A percentile compares a stretch with the other conserved stretches of the same genome.
These are phyloP conservation scores for Cyclotella baltica DNA, from an alignment of 108 stramenopile genomes.

Conservation along the genomic window DNA sequence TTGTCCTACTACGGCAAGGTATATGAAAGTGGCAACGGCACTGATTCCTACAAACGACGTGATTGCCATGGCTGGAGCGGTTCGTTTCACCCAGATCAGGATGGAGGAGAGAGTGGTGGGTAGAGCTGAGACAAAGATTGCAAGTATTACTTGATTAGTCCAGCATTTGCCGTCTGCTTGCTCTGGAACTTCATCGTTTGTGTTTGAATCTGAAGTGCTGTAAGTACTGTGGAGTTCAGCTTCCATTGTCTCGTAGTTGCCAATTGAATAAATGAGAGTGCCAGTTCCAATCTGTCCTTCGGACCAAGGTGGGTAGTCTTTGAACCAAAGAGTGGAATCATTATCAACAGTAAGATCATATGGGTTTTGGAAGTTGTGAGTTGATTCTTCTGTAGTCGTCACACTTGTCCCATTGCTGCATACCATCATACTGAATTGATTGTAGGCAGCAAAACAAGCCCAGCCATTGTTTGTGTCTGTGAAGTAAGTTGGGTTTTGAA, in stretches of 20 bases:
- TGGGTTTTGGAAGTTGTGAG: constrained; percentile 12
- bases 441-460: constrained; percentile 18
- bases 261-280: constrained; percentile 28
- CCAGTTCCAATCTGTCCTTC: constrained; percentile 1
- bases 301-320: constrained; percentile 26
- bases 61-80: constrained; percentile 30
- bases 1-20: not conserved
- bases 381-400: not conserved
- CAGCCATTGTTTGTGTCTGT: not conserved
- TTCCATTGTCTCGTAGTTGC: constrained; percentile 23
- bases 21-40: not conserved
- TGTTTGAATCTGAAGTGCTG: not conserved
- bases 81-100: constrained; percentile 21
- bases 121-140: constrained; percentile 23
- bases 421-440: not conserved
- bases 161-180: constrained; percentile 1
- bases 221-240: constrained; percentile 29
- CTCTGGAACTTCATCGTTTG: not conserved
- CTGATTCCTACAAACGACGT: constrained; percentile 21
- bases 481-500: constrained; percentile 19
- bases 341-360: constrained; percentile 16
- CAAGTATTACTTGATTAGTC: constrained; percentile 15
- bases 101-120: constrained; percentile 14
- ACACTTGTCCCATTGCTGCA: constrained; percentile 2
- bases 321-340: constrained; percentile 27